A percentile compares a stretch with the other conserved stretches of the same genome.
Evolutionary conservation across 305 asterid species (phyloP).

Genomic region (Ilex paraguariensis): DNA sequence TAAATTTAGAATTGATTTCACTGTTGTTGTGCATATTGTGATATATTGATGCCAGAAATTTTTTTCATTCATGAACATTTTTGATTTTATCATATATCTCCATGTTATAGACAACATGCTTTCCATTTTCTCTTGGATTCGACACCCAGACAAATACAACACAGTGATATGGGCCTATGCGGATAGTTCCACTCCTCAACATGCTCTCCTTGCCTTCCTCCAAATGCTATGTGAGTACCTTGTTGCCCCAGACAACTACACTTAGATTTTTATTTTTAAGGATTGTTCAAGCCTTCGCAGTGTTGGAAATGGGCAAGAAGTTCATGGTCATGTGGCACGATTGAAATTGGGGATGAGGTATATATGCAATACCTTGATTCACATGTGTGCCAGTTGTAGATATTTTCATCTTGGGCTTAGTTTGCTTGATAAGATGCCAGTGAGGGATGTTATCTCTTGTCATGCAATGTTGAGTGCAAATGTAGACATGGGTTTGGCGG

Average conservation of each 20-base stretch:
- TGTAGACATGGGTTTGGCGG: slow-evolving; percentile 27
- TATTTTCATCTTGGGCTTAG: slow-evolving; percentile 20
- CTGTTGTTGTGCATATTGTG: no score
- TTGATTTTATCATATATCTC: no score
- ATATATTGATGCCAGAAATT: no score
- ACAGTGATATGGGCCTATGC: slow-evolving; percentile 32
- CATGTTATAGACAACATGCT: no score
- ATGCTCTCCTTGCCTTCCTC: slow-evolving; percentile 19
- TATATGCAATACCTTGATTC: slow-evolving; percentile 25
- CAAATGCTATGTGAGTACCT: slow-evolving; percentile 18
- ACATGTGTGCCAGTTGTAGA: slow-evolving; percentile 23
- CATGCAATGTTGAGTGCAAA: slow-evolving; percentile 31
- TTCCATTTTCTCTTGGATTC: slow-evolving; percentile 22
- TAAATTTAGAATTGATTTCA: no score
- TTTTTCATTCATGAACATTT: no score
- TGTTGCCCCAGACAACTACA: slow-evolving; percentile 27
- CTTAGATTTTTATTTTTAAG: slow-evolving; percentile 32
- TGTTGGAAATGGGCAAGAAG: slow-evolving; percentile 19
- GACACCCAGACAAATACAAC: slow-evolving; percentile 28
- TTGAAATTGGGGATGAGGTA: slow-evolving; percentile 25
- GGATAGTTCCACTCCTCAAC: slow-evolving; percentile 19
- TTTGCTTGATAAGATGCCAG: slow-evolving; percentile 24
- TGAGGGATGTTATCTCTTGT: slow-evolving; percentile 28
- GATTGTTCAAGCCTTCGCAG: slow-evolving; percentile 28
- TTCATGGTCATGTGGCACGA: slow-evolving; percentile 24